Evolutionary conservation across 345 rosid species (phyloP).

Genomic region (Acer yangbiense): DNA sequence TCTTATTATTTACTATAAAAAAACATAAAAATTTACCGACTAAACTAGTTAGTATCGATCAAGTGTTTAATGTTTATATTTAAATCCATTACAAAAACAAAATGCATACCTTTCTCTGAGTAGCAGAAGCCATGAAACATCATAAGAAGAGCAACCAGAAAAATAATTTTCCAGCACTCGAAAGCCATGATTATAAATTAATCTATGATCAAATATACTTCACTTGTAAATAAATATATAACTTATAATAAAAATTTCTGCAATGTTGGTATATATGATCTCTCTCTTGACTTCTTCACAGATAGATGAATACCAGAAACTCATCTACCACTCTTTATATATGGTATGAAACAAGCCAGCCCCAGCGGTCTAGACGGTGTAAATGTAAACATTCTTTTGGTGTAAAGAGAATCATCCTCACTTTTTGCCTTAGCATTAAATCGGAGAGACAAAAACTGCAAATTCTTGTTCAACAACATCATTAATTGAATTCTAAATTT

Average conservation of each 20-base stretch:
- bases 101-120: constrained; percentile 46
- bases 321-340: constrained; percentile 21
- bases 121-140: constrained; percentile 35
- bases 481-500: neutral
- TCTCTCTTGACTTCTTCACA: neutral
- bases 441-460: neutral
- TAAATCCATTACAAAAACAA: too few species aligned
- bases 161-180: constrained; percentile 10
- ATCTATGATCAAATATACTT: neutral
- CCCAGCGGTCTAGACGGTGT: constrained; percentile 1
- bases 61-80: too few species aligned
- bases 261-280: neutral
- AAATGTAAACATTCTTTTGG: constrained; percentile 25
- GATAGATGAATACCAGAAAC: neutral
- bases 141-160: constrained; percentile 22
- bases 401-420: constrained; percentile 28
- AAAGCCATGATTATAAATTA: constrained; percentile 19
- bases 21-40: neutral
- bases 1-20: too few species aligned
- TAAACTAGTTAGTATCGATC: neutral
- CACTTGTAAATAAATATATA: neutral
- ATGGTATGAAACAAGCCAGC: neutral
- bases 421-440: constrained; percentile 2
- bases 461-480: constrained; percentile 25
- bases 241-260: neutral